A percentile compares a stretch with the other conserved stretches of the same genome.
Conservation (phyloP, 1,284 basidiomycete genomes). For the Leccinum fuscescens region DNA sequence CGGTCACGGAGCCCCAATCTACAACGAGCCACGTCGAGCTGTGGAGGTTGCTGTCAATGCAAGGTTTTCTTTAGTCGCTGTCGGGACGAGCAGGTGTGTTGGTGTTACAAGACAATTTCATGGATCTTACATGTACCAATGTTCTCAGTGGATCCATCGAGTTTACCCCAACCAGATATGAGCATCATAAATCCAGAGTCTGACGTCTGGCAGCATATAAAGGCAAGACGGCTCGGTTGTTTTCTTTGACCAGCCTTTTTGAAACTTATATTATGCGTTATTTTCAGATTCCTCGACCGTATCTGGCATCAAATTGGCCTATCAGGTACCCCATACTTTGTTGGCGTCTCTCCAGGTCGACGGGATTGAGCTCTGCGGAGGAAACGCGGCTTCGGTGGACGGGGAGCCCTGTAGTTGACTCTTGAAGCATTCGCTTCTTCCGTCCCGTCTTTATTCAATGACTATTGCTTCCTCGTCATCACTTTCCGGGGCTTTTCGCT, state of each 20-base stretch:
- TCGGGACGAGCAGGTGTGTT: conserved; percentile 71
- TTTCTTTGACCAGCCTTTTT: not conserved
- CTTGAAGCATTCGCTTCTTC: conserved; percentile 1
- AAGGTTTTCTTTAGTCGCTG: conserved; percentile 81
- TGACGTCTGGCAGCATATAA: conserved; percentile 96
- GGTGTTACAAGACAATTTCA: not conserved
- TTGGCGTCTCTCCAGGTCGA: not conserved
- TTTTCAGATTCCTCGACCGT: conserved; percentile 78
- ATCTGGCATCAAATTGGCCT: conserved; percentile 92
- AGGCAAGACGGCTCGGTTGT: conserved; percentile 43
- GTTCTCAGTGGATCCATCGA: conserved; percentile 56
- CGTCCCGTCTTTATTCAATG: conserved; percentile 1
- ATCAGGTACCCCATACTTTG: conserved; percentile 63
- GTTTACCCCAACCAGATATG: conserved; percentile 87
- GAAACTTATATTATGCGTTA: no score
- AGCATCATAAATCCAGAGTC: conserved; percentile 99
- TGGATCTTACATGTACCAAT: conserved; percentile 2
- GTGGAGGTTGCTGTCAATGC: conserved; percentile 72
- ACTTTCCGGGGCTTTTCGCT: no score
- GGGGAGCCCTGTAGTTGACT: conserved; percentile 1
- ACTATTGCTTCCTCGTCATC: no score
- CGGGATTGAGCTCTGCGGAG: not conserved
- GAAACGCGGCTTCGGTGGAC: not conserved
- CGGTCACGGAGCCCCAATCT: conserved; percentile 37
- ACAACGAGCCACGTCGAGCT: conserved; percentile 65